phyloP scores from a whole-genome alignment of 306 rosid species.

The Hylodesmum podocarpum region DNA sequence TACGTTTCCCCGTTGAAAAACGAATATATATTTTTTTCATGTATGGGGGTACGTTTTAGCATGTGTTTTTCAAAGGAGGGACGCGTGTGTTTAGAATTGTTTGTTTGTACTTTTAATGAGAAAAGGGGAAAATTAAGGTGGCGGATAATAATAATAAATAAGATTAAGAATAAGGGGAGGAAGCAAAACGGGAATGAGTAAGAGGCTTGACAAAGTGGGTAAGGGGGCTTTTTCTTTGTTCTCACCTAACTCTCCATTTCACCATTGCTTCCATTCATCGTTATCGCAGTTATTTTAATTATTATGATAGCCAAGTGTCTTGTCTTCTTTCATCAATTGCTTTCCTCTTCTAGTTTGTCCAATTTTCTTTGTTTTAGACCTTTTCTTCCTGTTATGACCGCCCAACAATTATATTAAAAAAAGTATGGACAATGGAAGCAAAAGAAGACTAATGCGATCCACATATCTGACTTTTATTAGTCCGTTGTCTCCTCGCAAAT shows the following conservation, averaged over 20 bases:
- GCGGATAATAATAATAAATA: neutral
- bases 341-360: conserved; percentile 12
- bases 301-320: neutral
- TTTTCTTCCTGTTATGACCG: conserved; percentile 24
- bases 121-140: neutral
- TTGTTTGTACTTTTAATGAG: neutral
- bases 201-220: conserved; percentile 35
- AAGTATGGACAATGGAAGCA: conserved; percentile 21
- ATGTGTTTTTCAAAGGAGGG: neutral
- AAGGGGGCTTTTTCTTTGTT: conserved; percentile 34
- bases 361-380: conserved; percentile 25
- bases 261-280: conserved; percentile 45
- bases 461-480: conserved; percentile 2
- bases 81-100: conserved; percentile 44
- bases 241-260: conserved; percentile 59
- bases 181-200: neutral
- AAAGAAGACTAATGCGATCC: neutral
- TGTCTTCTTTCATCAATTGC: conserved; percentile 22
- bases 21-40: neutral
- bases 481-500: neutral
- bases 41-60: neutral
- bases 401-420: conserved; percentile 14
- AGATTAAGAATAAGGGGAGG: neutral
- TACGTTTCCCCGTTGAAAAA: conserved; percentile 14
- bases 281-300: conserved; percentile 19